These are phyloP conservation scores for Penicillium italicum DNA, from an alignment of 2,329 filamentous ascomycete species.

Conservation along the genomic window DNA sequence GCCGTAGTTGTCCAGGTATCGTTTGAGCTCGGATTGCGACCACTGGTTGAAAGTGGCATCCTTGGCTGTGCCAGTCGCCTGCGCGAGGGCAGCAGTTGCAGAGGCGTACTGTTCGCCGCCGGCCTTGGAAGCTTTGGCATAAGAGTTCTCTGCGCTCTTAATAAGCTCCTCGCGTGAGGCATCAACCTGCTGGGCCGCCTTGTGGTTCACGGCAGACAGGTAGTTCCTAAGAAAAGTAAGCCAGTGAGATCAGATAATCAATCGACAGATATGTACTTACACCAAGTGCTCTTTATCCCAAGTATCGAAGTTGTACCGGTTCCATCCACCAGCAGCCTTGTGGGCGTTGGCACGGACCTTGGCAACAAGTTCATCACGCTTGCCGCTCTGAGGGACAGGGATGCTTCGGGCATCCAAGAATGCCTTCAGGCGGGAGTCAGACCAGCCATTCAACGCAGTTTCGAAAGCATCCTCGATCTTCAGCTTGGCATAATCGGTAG, in stretches of 20 bases:
- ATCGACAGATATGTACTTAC: constrained; percentile 32
- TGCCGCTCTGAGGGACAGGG: constrained; percentile 68
- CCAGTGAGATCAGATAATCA: constrained; percentile 39
- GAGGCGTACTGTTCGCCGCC: constrained; percentile 55
- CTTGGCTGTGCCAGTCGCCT: constrained; percentile 64
- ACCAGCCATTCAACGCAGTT: constrained; percentile 61
- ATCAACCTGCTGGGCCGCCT: constrained; percentile 60
- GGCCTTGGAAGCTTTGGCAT: constrained; percentile 47
- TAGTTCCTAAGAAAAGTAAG: constrained; percentile 41
- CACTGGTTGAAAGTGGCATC: constrained; percentile 67
- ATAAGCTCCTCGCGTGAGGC: constrained; percentile 71
- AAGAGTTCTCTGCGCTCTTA: constrained; percentile 50
- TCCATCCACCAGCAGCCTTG: constrained; percentile 65
- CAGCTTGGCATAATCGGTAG: constrained; percentile 64
- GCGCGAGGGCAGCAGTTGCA: constrained; percentile 65
- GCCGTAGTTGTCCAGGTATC: constrained; percentile 76
- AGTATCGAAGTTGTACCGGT: constrained; percentile 76
- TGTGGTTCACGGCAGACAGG: constrained; percentile 47
- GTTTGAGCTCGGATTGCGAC: constrained; percentile 68
- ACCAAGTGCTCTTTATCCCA: constrained; percentile 68
- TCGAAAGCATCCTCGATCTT: constrained; percentile 67
- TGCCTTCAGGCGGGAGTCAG: constrained; percentile 71
- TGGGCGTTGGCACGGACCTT: constrained; percentile 70
- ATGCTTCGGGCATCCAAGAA: constrained; percentile 74
- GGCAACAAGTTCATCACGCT: constrained; percentile 68